A percentile compares a stretch with the other conserved stretches of the same genome.
phyloP scores from a whole-genome alignment of 225 moss, liverwort and hornwort genomes.

The Bryum argenteum region DNA sequence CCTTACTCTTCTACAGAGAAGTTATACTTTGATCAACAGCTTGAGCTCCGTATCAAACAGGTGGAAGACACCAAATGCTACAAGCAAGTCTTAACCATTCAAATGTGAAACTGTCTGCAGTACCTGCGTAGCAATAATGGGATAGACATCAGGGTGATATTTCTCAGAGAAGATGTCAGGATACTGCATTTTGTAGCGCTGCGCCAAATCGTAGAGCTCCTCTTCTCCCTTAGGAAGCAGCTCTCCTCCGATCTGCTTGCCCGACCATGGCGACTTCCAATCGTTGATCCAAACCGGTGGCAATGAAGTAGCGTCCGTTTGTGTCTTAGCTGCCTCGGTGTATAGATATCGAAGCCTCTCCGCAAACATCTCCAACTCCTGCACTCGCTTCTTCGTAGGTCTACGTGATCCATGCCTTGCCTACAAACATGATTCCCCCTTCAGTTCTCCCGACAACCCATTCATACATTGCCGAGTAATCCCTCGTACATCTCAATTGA shows the following conservation, averaged over 20 bases:
- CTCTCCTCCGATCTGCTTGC: slow-evolving; percentile 67
- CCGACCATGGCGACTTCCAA: slow-evolving; percentile 83
- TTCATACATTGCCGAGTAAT: too few relatives aligned
- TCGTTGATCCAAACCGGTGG: slow-evolving; percentile 66
- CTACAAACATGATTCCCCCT: slow-evolving; percentile 25
- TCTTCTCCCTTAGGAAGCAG: slow-evolving; percentile 72
- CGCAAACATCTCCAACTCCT: slow-evolving; percentile 56
- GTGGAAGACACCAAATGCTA: too few relatives aligned
- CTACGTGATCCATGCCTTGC: slow-evolving; percentile 84
- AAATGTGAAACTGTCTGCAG: too few relatives aligned
- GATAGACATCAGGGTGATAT: slow-evolving; percentile 76
- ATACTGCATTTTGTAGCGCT: slow-evolving; percentile 54
- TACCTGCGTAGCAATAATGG: slow-evolving; percentile 86
- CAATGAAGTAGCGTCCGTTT: slow-evolving; percentile 19
- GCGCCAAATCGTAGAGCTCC: slow-evolving; percentile 71
- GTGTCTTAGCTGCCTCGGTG: slow-evolving; percentile 23
- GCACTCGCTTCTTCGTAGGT: slow-evolving; percentile 70
- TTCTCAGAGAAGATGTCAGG: slow-evolving; percentile 67
- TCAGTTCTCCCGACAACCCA: too few relatives aligned
- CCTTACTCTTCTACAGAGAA: too few relatives aligned
- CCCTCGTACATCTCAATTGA: background rate
- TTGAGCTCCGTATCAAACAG: too few relatives aligned
- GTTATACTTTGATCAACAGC: too few relatives aligned
- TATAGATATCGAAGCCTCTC: slow-evolving; percentile 50
- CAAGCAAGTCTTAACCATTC: too few relatives aligned